Evolutionary conservation across 2,329 filamentous ascomycete species (phyloP).

Genomic region (Fulvia fulva): DNA sequence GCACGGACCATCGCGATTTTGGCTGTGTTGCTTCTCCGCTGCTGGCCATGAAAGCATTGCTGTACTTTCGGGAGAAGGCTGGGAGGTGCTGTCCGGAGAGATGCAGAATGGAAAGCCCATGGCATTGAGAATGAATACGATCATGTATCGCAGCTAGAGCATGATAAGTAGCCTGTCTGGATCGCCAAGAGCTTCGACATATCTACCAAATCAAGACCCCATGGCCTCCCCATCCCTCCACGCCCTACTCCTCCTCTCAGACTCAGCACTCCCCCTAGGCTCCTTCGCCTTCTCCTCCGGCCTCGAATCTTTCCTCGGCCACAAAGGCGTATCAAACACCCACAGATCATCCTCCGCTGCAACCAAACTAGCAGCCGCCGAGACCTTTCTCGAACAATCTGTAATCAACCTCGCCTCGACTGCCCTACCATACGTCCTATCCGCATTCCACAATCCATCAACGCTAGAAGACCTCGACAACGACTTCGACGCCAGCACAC

Average conservation of each 20-base stretch:
- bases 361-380: constrained; percentile 45
- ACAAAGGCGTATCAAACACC: constrained; percentile 42
- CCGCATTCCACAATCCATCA: constrained; percentile 56
- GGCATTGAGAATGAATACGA: no score
- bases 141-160: no score
- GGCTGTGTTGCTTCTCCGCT: not conserved
- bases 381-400: constrained; percentile 66
- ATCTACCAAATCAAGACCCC: not conserved
- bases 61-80: no score
- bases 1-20: not conserved
- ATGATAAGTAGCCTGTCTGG: no score
- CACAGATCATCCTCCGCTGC: constrained; percentile 23
- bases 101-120: not conserved
- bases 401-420: constrained; percentile 68
- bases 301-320: constrained; percentile 76
- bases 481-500: constrained; percentile 68
- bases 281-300: constrained; percentile 86
- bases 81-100: not conserved
- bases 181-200: not conserved
- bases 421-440: constrained; percentile 69
- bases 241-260: constrained; percentile 71
- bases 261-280: constrained; percentile 76
- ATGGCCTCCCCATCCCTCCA: constrained; percentile 45
- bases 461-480: constrained; percentile 63
- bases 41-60: not conserved